Evolutionary conservation across 257 asterid genomes (phyloP).

Genomic region (Solanum sitiens): DNA sequence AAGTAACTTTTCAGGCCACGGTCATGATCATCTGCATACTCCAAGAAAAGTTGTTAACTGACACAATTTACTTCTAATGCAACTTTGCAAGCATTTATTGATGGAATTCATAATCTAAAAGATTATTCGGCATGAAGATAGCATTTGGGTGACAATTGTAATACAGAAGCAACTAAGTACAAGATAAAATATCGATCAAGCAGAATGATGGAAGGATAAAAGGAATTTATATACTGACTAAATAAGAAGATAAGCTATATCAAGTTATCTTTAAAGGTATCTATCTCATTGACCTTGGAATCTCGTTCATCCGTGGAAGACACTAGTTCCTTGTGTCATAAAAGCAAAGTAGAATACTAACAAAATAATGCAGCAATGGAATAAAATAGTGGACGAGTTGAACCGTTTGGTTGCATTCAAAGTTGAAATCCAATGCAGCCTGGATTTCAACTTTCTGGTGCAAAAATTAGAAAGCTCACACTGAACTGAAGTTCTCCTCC

Average conservation of each 20-base stretch:
- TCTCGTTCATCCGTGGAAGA: slow-evolving; percentile 33
- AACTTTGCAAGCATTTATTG: background rate
- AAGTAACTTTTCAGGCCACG: background rate
- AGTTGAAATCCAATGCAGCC: background rate
- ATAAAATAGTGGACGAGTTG: background rate
- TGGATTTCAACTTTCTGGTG: background rate
- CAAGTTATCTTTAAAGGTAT: background rate
- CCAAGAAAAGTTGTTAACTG: background rate
- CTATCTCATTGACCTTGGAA: background rate
- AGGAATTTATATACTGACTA: background rate
- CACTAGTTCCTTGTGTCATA: slow-evolving; percentile 59
- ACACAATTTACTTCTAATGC: background rate
- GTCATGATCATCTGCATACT: background rate
- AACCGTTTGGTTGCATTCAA: background rate
- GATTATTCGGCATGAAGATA: background rate
- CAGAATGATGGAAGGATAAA: background rate
- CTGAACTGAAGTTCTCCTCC: background rate
- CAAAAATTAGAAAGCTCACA: background rate
- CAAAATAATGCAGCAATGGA: background rate
- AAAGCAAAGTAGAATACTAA: slow-evolving; percentile 19
- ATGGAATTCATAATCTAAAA: background rate
- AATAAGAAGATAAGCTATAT: background rate
- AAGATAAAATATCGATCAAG: background rate
- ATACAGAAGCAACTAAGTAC: background rate
- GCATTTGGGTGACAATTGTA: background rate